Evolutionary conservation across 352 stramenopile genomes (phyloP).

Genomic region (Phytopythium vexans): DNA sequence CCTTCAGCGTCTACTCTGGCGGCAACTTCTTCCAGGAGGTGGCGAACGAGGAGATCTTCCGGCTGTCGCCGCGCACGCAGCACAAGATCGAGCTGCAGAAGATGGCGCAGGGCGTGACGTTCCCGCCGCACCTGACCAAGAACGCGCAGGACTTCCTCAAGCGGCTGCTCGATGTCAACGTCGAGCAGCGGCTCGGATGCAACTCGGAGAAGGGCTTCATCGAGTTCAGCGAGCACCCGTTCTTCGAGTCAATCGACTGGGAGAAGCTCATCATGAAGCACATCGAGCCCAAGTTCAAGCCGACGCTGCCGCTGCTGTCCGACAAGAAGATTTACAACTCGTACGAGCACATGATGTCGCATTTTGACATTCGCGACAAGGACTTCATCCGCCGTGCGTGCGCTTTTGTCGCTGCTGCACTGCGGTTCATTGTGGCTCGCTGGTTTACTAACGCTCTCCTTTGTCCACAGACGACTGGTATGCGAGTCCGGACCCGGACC

Average conservation of each 20-base stretch:
- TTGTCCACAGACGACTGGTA: constrained; percentile 69
- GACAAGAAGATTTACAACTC: constrained; percentile 86
- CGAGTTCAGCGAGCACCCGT: constrained; percentile 88
- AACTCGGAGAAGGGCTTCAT: constrained; percentile 70
- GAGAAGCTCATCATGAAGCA: constrained; percentile 88
- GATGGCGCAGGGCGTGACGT: constrained; percentile 67
- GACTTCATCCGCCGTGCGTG: constrained; percentile 80
- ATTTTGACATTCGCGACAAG: constrained; percentile 83
- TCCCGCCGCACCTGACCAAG: constrained; percentile 58
- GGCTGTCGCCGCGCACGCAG: constrained; percentile 65
- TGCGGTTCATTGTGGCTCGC: constrained; percentile 3
- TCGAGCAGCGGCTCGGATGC: constrained; percentile 70
- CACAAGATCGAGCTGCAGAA: constrained; percentile 82
- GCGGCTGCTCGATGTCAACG: constrained; percentile 75
- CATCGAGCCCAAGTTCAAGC: constrained; percentile 82
- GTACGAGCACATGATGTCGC: constrained; percentile 88
- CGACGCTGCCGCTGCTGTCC: constrained; percentile 47
- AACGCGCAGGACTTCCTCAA: constrained; percentile 75
- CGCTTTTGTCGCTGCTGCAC: neutral
- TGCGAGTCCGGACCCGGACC: constrained; percentile 58
- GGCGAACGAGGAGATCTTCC: constrained; percentile 74
- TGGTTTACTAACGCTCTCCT: neutral
- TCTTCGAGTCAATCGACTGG: constrained; percentile 86
- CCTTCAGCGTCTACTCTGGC: constrained; percentile 67
- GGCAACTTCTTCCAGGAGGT: constrained; percentile 79